phyloP scores from a whole-genome alignment of 805 yeast genomes.

The Candida suzukii region DNA sequence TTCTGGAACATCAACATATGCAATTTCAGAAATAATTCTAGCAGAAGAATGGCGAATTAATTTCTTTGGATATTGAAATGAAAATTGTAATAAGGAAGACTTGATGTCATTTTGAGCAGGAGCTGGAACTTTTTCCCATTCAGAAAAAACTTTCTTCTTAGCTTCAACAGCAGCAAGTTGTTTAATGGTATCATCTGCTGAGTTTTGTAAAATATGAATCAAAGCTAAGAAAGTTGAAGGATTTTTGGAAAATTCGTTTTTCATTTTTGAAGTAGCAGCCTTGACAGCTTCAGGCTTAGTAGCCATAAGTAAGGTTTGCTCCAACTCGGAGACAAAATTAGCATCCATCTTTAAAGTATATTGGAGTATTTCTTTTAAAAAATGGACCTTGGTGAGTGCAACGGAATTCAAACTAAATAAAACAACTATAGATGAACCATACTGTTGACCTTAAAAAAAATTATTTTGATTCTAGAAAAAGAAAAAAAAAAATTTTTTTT shows the following conservation, averaged over 20 bases:
- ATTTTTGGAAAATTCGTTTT: slow-evolving; percentile 65
- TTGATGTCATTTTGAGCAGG: slow-evolving; percentile 54
- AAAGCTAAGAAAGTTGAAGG: slow-evolving; percentile 74
- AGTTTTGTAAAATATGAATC: slow-evolving; percentile 70
- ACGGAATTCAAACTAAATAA: too few relatives aligned
- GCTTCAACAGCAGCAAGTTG: slow-evolving; percentile 97
- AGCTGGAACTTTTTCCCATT: slow-evolving; percentile 57
- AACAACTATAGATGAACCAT: too few relatives aligned
- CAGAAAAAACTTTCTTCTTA: slow-evolving; percentile 66
- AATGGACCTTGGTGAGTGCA: too few relatives aligned
- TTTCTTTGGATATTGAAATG: slow-evolving; percentile 55
- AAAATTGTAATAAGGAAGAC: slow-evolving; percentile 56
- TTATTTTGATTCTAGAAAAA: too few relatives aligned
- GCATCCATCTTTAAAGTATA: slow-evolving; percentile 51
- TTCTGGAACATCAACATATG: slow-evolving; percentile 59
- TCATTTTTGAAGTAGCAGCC: slow-evolving; percentile 69
- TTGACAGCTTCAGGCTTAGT: slow-evolving; percentile 83
- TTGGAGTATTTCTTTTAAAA: not conserved
- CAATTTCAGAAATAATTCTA: slow-evolving; percentile 83
- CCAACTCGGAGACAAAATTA: slow-evolving; percentile 62
- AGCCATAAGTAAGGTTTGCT: slow-evolving; percentile 71
- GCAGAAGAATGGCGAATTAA: slow-evolving; percentile 84
- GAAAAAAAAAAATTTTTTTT: too few relatives aligned
- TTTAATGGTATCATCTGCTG: slow-evolving; percentile 63
- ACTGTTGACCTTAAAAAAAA: too few relatives aligned